Base-by-base conservation (phyloP, 1,139 yeast genomes). In the Geotrichum carabidarum region DNA sequence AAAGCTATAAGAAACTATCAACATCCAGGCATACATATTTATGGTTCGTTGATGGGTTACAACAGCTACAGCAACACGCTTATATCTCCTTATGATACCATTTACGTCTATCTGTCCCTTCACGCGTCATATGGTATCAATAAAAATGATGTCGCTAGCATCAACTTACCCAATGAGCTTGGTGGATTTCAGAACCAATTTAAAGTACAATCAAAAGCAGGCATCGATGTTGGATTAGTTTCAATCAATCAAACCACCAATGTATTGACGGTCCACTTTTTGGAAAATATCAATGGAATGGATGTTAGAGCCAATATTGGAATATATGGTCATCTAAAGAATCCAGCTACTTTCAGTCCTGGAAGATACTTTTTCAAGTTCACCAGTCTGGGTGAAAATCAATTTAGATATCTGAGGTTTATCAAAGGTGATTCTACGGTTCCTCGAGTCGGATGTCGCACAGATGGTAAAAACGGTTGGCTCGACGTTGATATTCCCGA, bases 291-390 rank as follows among this genome's bases (percentile, higher is more conserved):
- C 30, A 8, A 36, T 18, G 43, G 42, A 7, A 31, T 35, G 2
- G 47, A 37, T 18, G 48, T 34, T 2, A n/a, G 22, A 37, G 51
- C 49, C 9, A 34, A 17, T 22, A 31, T 48, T n/a, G 51, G 45
- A 12, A 3, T 52, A 2, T 52, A 36, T 34, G 36, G 44, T 18
- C 31, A 34, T n/a, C 18, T 52, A 8, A 52, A 52, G 27, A 17
- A 47, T 15, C 55, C 55, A 11, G 35, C 42, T 7, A 12, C 12
- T 8, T 40, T 42, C 11, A 8, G 14, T 6, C 43, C 44, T 8
- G 55, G 51, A 7, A 15, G 51, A n/a, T 38, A 42, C 8, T 52
- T 52, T 38, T 52, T 46, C 44, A 52, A 52, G 30, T 52, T 51
- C 43, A 15, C 48, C 18, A 41, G 32, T 31, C 44, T 45, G n/a